Conservation (phyloP, 129 eudicot species). For the Flaveria bidentis region DNA sequence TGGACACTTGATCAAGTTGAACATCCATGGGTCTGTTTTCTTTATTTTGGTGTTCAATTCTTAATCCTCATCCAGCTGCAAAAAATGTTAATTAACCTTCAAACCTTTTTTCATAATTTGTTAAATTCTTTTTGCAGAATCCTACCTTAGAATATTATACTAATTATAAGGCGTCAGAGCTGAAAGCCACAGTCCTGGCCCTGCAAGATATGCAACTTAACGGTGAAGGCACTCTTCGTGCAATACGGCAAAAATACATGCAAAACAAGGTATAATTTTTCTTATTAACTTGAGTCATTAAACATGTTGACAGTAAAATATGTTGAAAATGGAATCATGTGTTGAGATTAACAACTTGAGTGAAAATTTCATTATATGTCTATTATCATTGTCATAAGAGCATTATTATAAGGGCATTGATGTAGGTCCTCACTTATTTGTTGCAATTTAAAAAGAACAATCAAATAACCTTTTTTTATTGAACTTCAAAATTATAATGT, state of each 20-base stretch:
- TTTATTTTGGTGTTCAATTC: slow-evolving; percentile 11
- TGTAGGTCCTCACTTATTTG: not conserved
- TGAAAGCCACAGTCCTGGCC: slow-evolving; percentile 57
- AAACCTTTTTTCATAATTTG: slow-evolving; percentile 10
- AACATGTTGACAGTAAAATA: not conserved
- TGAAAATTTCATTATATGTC: too few species aligned
- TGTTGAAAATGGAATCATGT: not conserved
- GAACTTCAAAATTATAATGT: not conserved
- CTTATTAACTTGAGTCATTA: not conserved
- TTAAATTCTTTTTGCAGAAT: slow-evolving; percentile 55
- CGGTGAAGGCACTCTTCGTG: slow-evolving; percentile 46
- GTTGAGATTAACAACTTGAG: too few species aligned
- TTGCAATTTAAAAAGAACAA: not conserved
- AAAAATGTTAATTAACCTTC: not conserved
- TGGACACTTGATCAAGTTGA: slow-evolving; percentile 90
- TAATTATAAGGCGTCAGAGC: slow-evolving; percentile 53
- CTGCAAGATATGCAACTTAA: slow-evolving; percentile 79
- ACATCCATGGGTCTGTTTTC: slow-evolving; percentile 81
- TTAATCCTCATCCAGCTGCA: not conserved
- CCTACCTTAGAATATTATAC: slow-evolving; percentile 81
- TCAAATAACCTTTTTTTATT: not conserved
- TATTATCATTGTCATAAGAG: too few species aligned
- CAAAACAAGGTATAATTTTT: slow-evolving; percentile 57
- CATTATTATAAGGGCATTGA: not conserved
- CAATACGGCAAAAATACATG: slow-evolving; percentile 79